Evolutionary conservation across 2,329 filamentous ascomycete species (phyloP).

Genomic region (Thelonectria olida): DNA sequence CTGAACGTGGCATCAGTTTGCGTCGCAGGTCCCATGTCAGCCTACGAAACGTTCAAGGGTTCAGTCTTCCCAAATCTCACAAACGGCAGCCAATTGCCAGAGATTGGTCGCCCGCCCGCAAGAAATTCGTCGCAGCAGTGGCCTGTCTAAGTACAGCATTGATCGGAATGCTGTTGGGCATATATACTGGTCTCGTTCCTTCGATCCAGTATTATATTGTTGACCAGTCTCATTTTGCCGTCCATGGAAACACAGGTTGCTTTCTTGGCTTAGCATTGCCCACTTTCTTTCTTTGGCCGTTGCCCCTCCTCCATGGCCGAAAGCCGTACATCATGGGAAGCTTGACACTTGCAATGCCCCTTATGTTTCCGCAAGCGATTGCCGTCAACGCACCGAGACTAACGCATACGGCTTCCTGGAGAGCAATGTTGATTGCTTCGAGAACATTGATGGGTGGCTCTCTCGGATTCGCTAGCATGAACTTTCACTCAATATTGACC

Average conservation of each 20-base stretch:
- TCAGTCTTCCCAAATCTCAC: constrained; percentile 63
- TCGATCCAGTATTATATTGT: constrained; percentile 81
- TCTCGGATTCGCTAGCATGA: constrained; percentile 81
- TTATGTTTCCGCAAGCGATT: constrained; percentile 80
- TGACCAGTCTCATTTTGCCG: constrained; percentile 72
- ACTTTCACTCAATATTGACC: constrained; percentile 75
- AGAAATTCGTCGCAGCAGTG: constrained; percentile 73
- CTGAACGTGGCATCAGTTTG: constrained; percentile 53
- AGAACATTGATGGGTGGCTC: constrained; percentile 73
- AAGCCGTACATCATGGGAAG: constrained; percentile 80
- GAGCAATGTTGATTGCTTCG: constrained; percentile 68
- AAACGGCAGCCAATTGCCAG: constrained; percentile 73
- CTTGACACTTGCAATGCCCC: constrained; percentile 73
- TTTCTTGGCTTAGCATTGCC: constrained; percentile 77
- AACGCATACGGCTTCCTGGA: constrained; percentile 64
- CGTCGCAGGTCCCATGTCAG: constrained; percentile 64
- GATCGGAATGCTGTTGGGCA: constrained; percentile 75
- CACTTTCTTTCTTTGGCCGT: constrained; percentile 76
- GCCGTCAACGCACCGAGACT: constrained; percentile 66
- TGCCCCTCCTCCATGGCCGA: constrained; percentile 78
- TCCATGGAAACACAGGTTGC: constrained; percentile 78
- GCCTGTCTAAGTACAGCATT: constrained; percentile 78
- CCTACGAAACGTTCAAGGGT: constrained; percentile 57
- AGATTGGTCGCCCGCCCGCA: constrained; percentile 74
- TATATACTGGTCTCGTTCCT: constrained; percentile 82